These are phyloP conservation scores for Jamesozyma rosinii DNA, from an alignment of 805 yeast species.

Conservation along the genomic window DNA sequence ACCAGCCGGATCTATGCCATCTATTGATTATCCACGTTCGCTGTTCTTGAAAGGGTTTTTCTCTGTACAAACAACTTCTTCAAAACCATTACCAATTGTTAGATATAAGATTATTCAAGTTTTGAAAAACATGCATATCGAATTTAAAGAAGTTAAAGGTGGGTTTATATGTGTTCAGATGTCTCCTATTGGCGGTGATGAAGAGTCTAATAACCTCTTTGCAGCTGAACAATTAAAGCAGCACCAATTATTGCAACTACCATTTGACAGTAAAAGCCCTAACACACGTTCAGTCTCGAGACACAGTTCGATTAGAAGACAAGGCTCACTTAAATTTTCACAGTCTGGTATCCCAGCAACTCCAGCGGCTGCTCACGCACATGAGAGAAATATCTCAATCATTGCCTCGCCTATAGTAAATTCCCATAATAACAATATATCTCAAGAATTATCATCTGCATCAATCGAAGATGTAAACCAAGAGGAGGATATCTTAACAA, in stretches of 20 bases:
- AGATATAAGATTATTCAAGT: slow-evolving; percentile 75
- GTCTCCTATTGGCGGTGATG: slow-evolving; percentile 30
- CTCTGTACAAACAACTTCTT: slow-evolving; percentile 89
- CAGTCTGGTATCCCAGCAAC: slow-evolving; percentile 43
- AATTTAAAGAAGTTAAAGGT: slow-evolving; percentile 82
- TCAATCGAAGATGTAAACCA: slow-evolving; percentile 21
- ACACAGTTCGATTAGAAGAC: slow-evolving; percentile 34
- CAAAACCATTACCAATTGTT: slow-evolving; percentile 82
- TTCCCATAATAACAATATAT: slow-evolving; percentile 3
- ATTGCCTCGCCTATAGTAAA: slow-evolving; percentile 23
- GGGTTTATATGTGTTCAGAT: slow-evolving; percentile 78
- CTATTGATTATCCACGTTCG: slow-evolving; percentile 87
- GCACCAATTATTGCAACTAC: slow-evolving; percentile 4
- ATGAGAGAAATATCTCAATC: slow-evolving; percentile 22
- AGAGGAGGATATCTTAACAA: slow-evolving; percentile 34
- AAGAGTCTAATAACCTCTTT: background rate
- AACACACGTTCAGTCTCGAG: slow-evolving; percentile 13
- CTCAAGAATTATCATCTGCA: slow-evolving; percentile 28
- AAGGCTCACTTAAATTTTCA: slow-evolving; percentile 23
- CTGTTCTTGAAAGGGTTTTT: slow-evolving; percentile 87
- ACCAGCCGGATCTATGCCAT: slow-evolving; percentile 76
- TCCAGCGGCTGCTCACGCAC: slow-evolving; percentile 39
- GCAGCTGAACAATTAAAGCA: background rate
- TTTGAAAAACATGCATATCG: slow-evolving; percentile 65
- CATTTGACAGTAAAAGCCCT: background rate